A percentile compares a stretch with the other conserved stretches of the same genome.
Evolutionary conservation across 306 rosid genomes (phyloP).

Genomic region (Morella rubra): DNA sequence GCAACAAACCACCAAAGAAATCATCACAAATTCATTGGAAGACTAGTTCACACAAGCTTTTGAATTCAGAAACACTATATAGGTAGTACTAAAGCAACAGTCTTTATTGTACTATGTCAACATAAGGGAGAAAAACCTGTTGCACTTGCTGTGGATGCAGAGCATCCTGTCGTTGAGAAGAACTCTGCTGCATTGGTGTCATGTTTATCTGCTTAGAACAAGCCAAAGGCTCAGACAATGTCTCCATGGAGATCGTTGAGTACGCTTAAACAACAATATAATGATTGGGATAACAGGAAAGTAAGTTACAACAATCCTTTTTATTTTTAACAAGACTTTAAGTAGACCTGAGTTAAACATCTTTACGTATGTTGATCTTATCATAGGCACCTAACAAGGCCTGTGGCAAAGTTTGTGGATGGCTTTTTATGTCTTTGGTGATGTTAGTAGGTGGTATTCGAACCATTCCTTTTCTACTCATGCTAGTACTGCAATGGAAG

Average conservation of each 20-base stretch:
- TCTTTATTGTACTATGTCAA: slow-evolving; percentile 6
- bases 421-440: not conserved
- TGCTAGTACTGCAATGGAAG: not conserved
- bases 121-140: slow-evolving; percentile 51
- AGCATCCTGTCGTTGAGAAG: slow-evolving; percentile 84
- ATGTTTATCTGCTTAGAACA: slow-evolving; percentile 61
- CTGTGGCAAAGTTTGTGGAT: not conserved
- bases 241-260: not conserved
- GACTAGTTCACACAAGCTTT: slow-evolving; percentile 14
- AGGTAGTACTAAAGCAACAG: not conserved
- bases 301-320: too few species aligned
- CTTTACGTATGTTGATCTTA: too few species aligned
- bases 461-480: not conserved
- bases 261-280: not conserved
- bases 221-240: slow-evolving; percentile 14
- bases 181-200: slow-evolving; percentile 76
- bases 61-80: not conserved
- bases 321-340: too few species aligned
- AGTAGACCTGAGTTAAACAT: not conserved
- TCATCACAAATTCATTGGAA: not conserved
- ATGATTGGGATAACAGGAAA: not conserved
- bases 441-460: not conserved
- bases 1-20: slow-evolving; percentile 12
- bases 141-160: slow-evolving; percentile 80
- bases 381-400: not conserved